Evolutionary conservation across 1,284 basidiomycete species (phyloP).

Genomic region (Polyporus tsugae): DNA sequence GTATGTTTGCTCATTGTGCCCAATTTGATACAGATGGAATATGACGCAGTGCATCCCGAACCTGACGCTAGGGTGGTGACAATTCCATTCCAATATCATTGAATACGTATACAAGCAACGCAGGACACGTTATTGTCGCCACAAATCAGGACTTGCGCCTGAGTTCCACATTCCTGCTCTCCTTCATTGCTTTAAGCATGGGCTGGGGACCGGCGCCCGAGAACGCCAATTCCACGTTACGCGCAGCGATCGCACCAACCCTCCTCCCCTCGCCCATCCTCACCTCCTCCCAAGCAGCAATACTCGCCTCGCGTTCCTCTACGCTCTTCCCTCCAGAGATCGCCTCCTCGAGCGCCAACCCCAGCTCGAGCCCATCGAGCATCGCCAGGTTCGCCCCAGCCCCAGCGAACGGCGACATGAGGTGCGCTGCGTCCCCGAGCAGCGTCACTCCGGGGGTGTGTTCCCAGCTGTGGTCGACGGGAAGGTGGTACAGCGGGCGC

Average conservation of each 20-base stretch:
- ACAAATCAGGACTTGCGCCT: background rate
- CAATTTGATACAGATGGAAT: too few relatives aligned
- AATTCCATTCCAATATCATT: too few relatives aligned
- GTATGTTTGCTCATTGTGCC: too few relatives aligned
- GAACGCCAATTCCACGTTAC: background rate
- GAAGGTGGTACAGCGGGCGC: conserved; percentile 24
- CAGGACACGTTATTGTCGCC: background rate
- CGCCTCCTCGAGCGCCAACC: conserved; percentile 12
- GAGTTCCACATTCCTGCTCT: background rate
- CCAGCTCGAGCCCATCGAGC: conserved; percentile 42
- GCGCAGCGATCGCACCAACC: background rate
- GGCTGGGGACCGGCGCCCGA: background rate
- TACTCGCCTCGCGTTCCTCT: background rate
- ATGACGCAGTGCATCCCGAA: too few relatives aligned
- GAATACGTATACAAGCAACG: too few relatives aligned
- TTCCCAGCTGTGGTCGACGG: conserved; percentile 23
- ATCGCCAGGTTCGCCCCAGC: conserved; percentile 53
- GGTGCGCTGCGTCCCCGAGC: conserved; percentile 56
- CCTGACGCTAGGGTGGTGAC: too few relatives aligned
- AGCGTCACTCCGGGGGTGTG: conserved; percentile 34
- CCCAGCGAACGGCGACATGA: conserved; percentile 55
- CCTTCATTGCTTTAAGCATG: background rate
- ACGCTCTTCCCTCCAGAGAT: conserved; percentile 3
- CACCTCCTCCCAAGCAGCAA: background rate
- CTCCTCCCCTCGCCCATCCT: background rate